Evolutionary conservation across 2,329 filamentous ascomycete genomes (phyloP), one percentile per base, ranked within the genome.

Genomic region (Xylaria polymorpha): DNA sequence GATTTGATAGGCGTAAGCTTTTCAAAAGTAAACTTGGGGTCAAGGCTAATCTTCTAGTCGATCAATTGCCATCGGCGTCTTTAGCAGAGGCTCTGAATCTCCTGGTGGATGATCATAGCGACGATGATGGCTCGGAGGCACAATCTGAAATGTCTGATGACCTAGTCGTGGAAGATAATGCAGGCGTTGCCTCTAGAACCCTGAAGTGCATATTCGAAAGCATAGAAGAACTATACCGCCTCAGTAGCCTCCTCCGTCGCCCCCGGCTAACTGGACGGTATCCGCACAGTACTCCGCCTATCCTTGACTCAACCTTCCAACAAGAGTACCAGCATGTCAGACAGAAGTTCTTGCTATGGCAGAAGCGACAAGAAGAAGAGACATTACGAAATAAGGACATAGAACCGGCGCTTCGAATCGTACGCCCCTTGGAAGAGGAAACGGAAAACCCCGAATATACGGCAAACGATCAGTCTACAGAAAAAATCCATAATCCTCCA

Each of bases 191-290:
- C n/a, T 48, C 51, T 4, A 15, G 32, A 29, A 41, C 29, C 8
- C 18, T 64, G 2, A 14, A 12, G n/a, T 25, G 12, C 25, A 29
- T 68, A 4, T 61, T 64, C 32, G 61, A 68, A 35, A 51, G 46
- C 22, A 68, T 68, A 44, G 55, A 60, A 18, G 39, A 55, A 25
- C 41, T 68, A 51, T 68, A 61, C 41, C 60, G 58, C n/a, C 20
- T 64, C 18, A 48, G 32, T 22, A 61, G n/a, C 18, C 43, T 68
- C 44, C 44, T 68, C n/a, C 61, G 61, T 37, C 66, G 53, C 1
- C 66, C 48, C 3, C 44, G 48, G 5, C 20, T 64, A 5, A 25
- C 61, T 15, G 46, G 39, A 3, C 56, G 65, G 1, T 64, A 56
- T 29, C 15, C 51, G 18, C 51, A 22, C 6, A 57, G 43, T 39